phyloP scores from a whole-genome alignment of 805 yeast genomes.

The Candida orba region DNA sequence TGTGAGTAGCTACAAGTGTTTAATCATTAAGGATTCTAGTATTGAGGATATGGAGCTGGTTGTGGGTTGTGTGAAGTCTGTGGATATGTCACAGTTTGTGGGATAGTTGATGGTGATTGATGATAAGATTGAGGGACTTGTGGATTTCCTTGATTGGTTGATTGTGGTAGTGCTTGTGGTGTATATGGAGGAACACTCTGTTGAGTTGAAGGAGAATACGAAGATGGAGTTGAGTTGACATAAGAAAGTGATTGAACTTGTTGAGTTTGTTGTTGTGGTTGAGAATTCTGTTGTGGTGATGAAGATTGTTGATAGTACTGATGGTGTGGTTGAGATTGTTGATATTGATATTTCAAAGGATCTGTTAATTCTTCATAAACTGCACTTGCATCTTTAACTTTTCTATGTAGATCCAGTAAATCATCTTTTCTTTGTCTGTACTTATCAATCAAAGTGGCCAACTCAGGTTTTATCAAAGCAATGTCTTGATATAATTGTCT shows the following conservation, averaged over 20 bases:
- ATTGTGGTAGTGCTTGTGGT: not conserved
- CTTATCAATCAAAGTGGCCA: slow-evolving; percentile 71
- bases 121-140: not conserved
- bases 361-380: slow-evolving; percentile 66
- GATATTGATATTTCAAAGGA: slow-evolving; percentile 24
- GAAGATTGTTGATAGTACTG: slow-evolving; percentile 27
- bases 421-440: slow-evolving; percentile 76
- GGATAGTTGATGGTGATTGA: slow-evolving; percentile 5
- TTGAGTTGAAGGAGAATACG: not conserved
- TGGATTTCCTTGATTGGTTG: not conserved
- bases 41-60: slow-evolving; percentile 6
- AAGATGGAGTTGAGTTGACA: not conserved
- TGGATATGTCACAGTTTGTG: slow-evolving; percentile 3
- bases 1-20: not conserved
- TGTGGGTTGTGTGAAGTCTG: not conserved
- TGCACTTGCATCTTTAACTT: slow-evolving; percentile 60
- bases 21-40: not conserved
- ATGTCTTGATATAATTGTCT: slow-evolving; percentile 68
- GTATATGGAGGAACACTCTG: not conserved
- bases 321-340: slow-evolving; percentile 15
- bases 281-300: slow-evolving; percentile 9
- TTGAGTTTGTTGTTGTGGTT: slow-evolving; percentile 31
- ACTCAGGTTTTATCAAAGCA: slow-evolving; percentile 63
- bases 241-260: slow-evolving; percentile 13
- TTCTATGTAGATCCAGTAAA: slow-evolving; percentile 59